Conservation (phyloP, 257 asterid genomes). For the Fraxinus quadrangulata region DNA sequence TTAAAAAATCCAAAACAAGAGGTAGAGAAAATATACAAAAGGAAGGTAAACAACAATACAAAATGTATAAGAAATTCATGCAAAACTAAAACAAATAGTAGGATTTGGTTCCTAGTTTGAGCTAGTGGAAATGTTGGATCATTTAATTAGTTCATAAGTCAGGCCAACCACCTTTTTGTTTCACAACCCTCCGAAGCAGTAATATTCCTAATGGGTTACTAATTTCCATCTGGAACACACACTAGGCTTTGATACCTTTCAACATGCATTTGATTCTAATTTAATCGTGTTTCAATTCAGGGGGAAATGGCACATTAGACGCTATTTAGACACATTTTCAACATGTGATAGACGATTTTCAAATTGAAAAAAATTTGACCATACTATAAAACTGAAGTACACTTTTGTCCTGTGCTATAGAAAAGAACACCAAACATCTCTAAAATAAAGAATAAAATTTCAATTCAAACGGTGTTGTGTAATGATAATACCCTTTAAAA, state of each 20-base stretch:
- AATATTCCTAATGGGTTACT: not conserved
- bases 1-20: not conserved
- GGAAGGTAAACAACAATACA: not conserved
- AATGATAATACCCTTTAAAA: not conserved
- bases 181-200: not conserved
- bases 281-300: not conserved
- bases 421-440: not conserved
- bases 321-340: not conserved
- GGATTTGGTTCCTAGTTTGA: not conserved
- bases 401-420: not conserved
- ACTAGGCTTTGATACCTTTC: not conserved
- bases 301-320: not conserved
- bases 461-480: not conserved
- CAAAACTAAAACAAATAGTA: not conserved
- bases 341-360: not conserved
- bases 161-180: not conserved
- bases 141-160: not conserved
- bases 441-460: not conserved
- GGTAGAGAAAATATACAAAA: not conserved
- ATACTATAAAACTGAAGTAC: not conserved
- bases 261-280: not conserved
- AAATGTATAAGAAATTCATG: not conserved
- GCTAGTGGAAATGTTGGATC: not conserved
- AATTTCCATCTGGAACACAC: not conserved
- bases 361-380: not conserved